Percentiles rank a stretch among this genome's conserved stretches.
phyloP scores from a whole-genome alignment of 495 filamentous ascomycete species.

The Penicillium silybi region DNA sequence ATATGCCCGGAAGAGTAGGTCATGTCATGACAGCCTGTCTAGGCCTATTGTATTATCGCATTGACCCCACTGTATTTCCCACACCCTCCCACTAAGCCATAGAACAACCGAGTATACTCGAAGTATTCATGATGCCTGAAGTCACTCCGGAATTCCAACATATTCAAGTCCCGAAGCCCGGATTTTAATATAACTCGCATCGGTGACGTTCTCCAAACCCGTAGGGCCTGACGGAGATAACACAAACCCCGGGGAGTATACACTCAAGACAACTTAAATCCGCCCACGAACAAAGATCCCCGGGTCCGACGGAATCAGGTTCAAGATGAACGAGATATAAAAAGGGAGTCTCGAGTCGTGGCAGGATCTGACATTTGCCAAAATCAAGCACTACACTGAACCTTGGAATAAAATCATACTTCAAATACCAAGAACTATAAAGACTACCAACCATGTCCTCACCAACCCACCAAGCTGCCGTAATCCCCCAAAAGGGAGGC shows the following conservation, averaged over 20 bases:
- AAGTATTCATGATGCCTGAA: neutral
- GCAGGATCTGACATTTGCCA: neutral
- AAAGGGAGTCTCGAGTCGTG: neutral
- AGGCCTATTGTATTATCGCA: too few species aligned
- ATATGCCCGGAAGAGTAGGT: too few species aligned
- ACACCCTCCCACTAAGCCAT: too few species aligned
- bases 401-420: too few species aligned
- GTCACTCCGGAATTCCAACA: neutral
- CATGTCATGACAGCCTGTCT: too few species aligned
- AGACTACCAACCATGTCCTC: neutral
- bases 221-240: neutral
- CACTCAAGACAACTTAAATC: neutral
- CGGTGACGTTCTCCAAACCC: neutral
- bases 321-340: neutral
- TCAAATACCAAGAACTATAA: neutral
- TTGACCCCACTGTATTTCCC: too few species aligned
- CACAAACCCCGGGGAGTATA: neutral
- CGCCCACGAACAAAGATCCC: neutral
- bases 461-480: constrained; percentile 12
- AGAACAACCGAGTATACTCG: too few species aligned
- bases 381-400: neutral
- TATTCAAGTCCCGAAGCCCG: neutral
- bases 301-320: too few species aligned
- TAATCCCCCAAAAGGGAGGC: constrained; percentile 8
- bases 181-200: neutral